phyloP scores from a whole-genome alignment of 2,329 filamentous ascomycete species.

The Diplodia corticola region DNA sequence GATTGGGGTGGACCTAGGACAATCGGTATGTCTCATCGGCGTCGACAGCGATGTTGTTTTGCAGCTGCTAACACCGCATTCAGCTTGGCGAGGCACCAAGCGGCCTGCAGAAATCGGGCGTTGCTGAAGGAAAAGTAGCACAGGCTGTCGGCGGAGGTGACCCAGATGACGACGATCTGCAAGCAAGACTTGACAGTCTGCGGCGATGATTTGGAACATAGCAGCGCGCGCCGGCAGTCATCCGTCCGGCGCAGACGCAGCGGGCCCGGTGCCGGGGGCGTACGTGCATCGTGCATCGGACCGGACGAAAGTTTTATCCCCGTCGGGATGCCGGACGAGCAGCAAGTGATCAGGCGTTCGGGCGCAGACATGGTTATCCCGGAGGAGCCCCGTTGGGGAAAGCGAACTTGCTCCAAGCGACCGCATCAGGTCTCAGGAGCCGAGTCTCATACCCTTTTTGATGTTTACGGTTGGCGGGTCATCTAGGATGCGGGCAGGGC shows the following conservation, averaged over 20 bases:
- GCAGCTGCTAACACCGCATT: slow-evolving; percentile 26
- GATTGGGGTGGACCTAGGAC: slow-evolving; percentile 90
- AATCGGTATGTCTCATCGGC: slow-evolving; percentile 62
- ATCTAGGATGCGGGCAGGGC: neutral
- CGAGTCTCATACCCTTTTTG: slow-evolving; percentile 14
- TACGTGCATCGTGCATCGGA: neutral
- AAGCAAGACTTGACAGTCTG: slow-evolving; percentile 88
- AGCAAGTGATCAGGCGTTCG: slow-evolving; percentile 19
- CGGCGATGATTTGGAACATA: slow-evolving; percentile 48
- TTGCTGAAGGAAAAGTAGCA: slow-evolving; percentile 75
- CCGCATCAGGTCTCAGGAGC: slow-evolving; percentile 13
- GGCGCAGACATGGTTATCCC: slow-evolving; percentile 21
- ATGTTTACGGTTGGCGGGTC: neutral
- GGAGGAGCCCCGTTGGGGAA: neutral
- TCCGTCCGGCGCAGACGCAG: neutral
- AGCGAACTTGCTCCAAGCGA: slow-evolving; percentile 4
- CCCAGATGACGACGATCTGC: slow-evolving; percentile 79
- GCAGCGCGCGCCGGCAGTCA: neutral
- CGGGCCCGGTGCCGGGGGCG: neutral
- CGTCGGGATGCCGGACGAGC: neutral
- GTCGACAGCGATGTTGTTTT: neutral
- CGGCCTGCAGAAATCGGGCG: slow-evolving; percentile 72
- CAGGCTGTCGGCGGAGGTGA: slow-evolving; percentile 73
- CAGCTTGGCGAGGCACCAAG: slow-evolving; percentile 91
- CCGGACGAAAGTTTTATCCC: neutral